A percentile compares a stretch with the other conserved stretches of the same genome.
Evolutionary conservation across 306 rosid genomes (phyloP).

Genomic region (Sphenostylis stenocarpa): DNA sequence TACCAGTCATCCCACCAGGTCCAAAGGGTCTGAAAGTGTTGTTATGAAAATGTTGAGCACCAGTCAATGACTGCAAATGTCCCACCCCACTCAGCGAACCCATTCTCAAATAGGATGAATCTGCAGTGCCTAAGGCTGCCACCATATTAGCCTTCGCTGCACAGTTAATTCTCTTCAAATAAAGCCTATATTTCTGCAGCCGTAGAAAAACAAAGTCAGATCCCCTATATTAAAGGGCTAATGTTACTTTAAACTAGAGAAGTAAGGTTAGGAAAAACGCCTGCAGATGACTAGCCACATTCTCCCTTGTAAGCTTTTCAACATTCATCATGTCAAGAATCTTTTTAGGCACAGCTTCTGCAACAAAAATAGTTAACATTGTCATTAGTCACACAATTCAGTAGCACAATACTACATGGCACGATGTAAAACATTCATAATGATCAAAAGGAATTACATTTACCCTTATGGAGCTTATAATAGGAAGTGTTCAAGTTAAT

Average conservation of each 20-base stretch:
- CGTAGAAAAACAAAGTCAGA: conserved; percentile 21
- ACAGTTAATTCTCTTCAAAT: conserved; percentile 66
- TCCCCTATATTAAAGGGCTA: conserved; percentile 4
- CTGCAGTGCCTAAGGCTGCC: conserved; percentile 62
- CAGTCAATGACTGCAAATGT: conserved; percentile 46
- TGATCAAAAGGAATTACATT: background rate
- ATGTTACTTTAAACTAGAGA: conserved; percentile 5
- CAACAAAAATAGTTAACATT: conserved; percentile 12
- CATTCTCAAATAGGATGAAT: conserved; percentile 62
- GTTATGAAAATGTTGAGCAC: conserved; percentile 57
- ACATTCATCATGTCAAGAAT: conserved; percentile 91
- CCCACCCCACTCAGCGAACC: conserved; percentile 54
- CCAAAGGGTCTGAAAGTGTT: conserved; percentile 52
- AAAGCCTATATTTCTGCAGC: conserved; percentile 88
- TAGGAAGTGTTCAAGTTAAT: background rate
- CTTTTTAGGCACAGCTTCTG: conserved; percentile 95
- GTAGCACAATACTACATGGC: background rate
- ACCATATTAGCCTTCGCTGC: conserved; percentile 69
- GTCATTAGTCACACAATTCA: conserved; percentile 11
- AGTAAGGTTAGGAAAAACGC: conserved; percentile 41
- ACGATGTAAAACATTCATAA: background rate
- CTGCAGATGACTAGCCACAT: conserved; percentile 99
- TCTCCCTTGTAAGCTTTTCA: conserved; percentile 91
- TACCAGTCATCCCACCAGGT: conserved; percentile 55
- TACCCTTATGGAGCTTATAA: background rate